phyloP scores from a whole-genome alignment of 2,329 filamentous ascomycete species.

The Colletotrichum sidae region DNA sequence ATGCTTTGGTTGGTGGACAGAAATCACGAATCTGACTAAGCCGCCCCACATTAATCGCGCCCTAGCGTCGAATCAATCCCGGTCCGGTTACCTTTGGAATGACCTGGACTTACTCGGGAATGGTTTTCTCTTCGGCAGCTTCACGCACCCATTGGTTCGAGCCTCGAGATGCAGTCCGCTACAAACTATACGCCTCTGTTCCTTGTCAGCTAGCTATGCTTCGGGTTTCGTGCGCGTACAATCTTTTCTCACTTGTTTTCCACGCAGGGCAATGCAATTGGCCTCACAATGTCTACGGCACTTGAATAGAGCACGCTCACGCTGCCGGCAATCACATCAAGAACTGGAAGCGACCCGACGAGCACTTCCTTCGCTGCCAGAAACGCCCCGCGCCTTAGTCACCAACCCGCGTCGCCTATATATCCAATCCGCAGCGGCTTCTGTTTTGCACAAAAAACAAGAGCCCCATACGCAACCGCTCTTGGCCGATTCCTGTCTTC shows the following conservation, averaged over 20 bases:
- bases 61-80: slow-evolving; percentile 18
- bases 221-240: not conserved
- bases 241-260: slow-evolving; percentile 12
- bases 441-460: too few relatives aligned
- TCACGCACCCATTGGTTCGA: not conserved
- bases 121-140: slow-evolving; percentile 4
- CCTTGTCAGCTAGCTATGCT: slow-evolving; percentile 31
- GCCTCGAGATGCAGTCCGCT: slow-evolving; percentile 26
- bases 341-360: slow-evolving; percentile 20
- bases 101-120: slow-evolving; percentile 4
- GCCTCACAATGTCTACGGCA: slow-evolving; percentile 38
- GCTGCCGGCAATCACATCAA: slow-evolving; percentile 25
- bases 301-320: slow-evolving; percentile 41
- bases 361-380: slow-evolving; percentile 5
- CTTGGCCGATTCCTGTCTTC: too few relatives aligned
- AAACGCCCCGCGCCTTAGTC: not conserved
- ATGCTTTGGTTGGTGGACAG: slow-evolving; percentile 34
- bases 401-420: too few relatives aligned
- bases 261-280: slow-evolving; percentile 38
- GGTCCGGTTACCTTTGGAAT: slow-evolving; percentile 23
- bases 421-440: too few relatives aligned
- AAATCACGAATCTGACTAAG: slow-evolving; percentile 22
- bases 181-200: slow-evolving; percentile 5
- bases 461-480: too few relatives aligned
- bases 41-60: not conserved